Conservation (phyloP, 345 rosid genomes). For the Eucalyptus tenuipes region DNA sequence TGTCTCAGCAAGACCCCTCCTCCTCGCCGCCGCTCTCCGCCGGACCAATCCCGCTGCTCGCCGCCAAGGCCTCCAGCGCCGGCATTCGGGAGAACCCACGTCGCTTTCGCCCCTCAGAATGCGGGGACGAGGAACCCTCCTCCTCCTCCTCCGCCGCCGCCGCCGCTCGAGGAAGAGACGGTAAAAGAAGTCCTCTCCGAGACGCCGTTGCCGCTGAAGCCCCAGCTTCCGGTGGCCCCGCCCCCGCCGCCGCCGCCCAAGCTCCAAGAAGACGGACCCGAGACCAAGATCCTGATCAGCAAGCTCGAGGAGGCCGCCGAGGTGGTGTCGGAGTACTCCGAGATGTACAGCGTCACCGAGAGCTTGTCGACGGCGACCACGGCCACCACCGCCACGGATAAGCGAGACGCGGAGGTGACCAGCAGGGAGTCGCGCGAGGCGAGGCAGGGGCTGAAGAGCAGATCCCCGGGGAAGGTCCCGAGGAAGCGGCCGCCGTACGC, state of each 20-base stretch:
- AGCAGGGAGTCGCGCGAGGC: conserved; percentile 1
- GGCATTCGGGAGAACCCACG: neutral
- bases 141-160: neutral
- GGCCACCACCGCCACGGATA: conserved; percentile 3
- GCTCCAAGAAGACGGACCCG: neutral
- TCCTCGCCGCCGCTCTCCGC: neutral
- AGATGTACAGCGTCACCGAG: conserved; percentile 38
- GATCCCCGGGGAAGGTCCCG: conserved; percentile 7
- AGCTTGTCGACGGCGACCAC: conserved; percentile 33
- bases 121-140: neutral
- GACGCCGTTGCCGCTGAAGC: conserved; percentile 6
- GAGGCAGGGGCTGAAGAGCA: conserved; percentile 2
- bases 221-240: neutral
- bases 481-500: neutral
- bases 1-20: conserved; percentile 27
- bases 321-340: conserved; percentile 22
- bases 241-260: neutral
- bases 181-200: conserved; percentile 66
- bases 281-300: conserved; percentile 1
- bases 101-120: neutral
- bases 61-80: conserved; percentile 1
- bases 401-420: conserved; percentile 1
- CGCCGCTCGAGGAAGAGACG: conserved; percentile 46
- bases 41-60: neutral
- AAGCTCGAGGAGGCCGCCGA: conserved; percentile 16